Conservation (phyloP, 768 basidiomycete species). For the Phanerodontia chrysosporium region DNA sequence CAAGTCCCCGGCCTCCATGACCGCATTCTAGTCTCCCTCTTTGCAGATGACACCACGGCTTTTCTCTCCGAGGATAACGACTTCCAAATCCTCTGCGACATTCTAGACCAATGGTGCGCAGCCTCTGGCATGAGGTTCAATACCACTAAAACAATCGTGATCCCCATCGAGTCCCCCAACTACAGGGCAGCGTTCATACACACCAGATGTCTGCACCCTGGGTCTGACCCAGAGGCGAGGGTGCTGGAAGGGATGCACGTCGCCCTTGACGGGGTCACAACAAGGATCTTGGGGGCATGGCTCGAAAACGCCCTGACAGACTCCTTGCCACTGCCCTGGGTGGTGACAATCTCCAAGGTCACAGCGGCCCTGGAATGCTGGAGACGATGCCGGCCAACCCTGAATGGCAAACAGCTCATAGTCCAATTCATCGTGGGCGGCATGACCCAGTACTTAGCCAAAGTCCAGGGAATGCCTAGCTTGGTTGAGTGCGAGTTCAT, state of each 20-base stretch:
- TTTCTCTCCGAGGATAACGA: constrained; percentile 14
- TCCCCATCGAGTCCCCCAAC: background rate
- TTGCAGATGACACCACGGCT: constrained; percentile 39
- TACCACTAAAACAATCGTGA: background rate
- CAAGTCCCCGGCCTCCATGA: constrained; percentile 10
- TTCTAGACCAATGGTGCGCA: constrained; percentile 4
- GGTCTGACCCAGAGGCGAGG: background rate
- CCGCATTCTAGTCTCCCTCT: constrained; percentile 30
- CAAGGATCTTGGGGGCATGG: constrained; percentile 16
- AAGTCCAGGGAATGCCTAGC: constrained; percentile 25
- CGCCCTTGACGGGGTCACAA: background rate
- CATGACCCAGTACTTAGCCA: constrained; percentile 23
- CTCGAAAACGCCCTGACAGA: constrained; percentile 11
- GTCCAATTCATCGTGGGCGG: constrained; percentile 20
- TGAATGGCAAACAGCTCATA: constrained; percentile 17
- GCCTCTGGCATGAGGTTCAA: constrained; percentile 6
- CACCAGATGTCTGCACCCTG: background rate
- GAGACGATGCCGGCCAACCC: constrained; percentile 5
- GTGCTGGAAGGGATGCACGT: background rate
- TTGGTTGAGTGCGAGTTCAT: background rate
- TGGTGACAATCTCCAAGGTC: constrained; percentile 7
- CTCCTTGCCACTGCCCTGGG: background rate
- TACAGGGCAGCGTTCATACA: background rate
- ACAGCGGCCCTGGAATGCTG: background rate
- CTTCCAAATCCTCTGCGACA: background rate